Percentiles rank a stretch among this genome's conserved stretches.
Evolutionary conservation across 164 flowering plant genomes (phyloP).

Genomic region (Piper betle): DNA sequence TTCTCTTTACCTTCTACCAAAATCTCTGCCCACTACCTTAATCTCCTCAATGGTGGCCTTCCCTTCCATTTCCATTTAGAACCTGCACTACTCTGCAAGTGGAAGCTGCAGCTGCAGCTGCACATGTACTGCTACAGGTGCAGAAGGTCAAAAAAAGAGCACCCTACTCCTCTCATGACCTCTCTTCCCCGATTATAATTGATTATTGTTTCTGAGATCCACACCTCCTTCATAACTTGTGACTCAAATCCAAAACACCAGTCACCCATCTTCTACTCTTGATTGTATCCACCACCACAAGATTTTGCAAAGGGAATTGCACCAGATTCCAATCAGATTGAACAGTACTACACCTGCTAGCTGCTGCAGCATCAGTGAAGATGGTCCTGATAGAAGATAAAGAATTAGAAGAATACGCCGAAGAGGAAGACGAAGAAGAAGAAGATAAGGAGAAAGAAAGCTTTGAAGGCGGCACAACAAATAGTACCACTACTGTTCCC

Average conservation of each 20-base stretch:
- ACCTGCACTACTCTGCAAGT: not conserved
- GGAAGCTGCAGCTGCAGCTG: too few species aligned
- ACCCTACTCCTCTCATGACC: too few species aligned
- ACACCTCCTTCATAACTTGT: not conserved
- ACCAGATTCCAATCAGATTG: not conserved
- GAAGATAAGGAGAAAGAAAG: too few species aligned
- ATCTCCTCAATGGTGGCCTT: not conserved
- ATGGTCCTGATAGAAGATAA: constrained; percentile 8
- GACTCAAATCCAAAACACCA: constrained; percentile 3
- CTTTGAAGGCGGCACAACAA: constrained; percentile 1
- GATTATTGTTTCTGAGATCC: too few species aligned
- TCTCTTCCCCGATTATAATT: not conserved
- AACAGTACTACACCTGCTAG: not conserved
- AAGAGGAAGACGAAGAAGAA: constrained; percentile 10
- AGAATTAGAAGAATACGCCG: constrained; percentile 4
- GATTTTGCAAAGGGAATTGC: not conserved
- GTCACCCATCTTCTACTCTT: not conserved
- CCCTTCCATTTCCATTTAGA: not conserved
- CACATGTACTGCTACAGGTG: too few species aligned
- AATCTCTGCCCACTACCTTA: not conserved
- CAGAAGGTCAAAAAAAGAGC: too few species aligned
- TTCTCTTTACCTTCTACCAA: not conserved
- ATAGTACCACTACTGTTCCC: not conserved
- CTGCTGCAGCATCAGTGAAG: too few species aligned
- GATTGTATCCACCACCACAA: not conserved